Conservation (phyloP, 2,329 filamentous ascomycete species). For the Trichoderma koningiopsis region DNA sequence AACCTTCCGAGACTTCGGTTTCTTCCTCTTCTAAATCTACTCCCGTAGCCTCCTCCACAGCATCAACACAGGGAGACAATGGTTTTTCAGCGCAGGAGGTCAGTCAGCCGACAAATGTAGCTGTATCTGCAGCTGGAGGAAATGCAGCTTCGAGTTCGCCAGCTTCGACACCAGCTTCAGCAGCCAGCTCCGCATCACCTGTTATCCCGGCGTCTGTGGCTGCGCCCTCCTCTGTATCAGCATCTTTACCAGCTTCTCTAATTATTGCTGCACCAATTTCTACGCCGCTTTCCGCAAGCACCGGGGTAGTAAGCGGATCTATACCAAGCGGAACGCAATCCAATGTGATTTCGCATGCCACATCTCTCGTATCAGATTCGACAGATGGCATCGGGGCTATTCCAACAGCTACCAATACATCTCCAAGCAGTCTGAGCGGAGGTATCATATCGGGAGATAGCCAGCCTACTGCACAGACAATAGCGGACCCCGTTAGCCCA, state of each 20-base stretch:
- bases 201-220: neutral
- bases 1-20: neutral
- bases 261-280: neutral
- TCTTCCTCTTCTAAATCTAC: neutral
- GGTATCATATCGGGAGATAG: neutral
- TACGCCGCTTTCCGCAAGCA: neutral
- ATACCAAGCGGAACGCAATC: neutral
- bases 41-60: neutral
- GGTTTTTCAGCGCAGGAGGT: neutral
- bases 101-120: neutral
- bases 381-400: neutral
- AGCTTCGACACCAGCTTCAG: neutral
- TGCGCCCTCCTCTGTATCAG: neutral
- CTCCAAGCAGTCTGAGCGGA: neutral
- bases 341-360: neutral
- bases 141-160: neutral
- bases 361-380: neutral
- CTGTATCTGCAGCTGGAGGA: neutral
- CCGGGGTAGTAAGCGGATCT: neutral
- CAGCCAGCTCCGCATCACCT: neutral
- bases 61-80: neutral
- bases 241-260: neutral
- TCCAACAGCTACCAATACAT: neutral
- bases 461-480: constrained; percentile 1
- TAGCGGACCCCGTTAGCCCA: neutral